Base-by-base conservation (phyloP, 495 filamentous ascomycete genomes). In the Aspergillus biplanus region DNA sequence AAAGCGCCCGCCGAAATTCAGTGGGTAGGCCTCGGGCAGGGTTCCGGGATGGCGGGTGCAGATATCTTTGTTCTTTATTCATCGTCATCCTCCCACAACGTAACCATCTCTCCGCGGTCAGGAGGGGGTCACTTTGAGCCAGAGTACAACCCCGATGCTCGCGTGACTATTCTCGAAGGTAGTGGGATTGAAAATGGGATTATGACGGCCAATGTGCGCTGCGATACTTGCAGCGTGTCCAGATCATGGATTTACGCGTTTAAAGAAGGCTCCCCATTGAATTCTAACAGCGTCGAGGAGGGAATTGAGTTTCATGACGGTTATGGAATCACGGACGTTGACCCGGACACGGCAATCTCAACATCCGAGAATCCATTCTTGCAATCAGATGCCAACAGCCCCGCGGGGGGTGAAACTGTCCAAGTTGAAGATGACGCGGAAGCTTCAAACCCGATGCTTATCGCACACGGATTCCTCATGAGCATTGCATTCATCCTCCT, bases 21-120 rank as follows among this genome's bases (percentile, higher is more conserved):
- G 69, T 92, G 90, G 89, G 83, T 89, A 21, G 87, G 80, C 1
- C 72, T 90, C 7, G 90, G 88, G 7, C 86, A 88, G 47, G 90
- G 90, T 13, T 65, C 59, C 0, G 64, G 66, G 33, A 92, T 92
- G 90, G 66, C 71, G 1, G 86, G 82, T 15, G 75, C 90, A 15
- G 86, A 85, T 64, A 89, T 93, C 35, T 91, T 91, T 64, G 70
- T 92, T 34, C 82, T 90, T 64, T 92, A 91, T 16, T 84, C 85
- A 5, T 64, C 65, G 8, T 65, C 68, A 6, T 67, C 66, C 12
- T 85, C 89, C 64, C 15, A 12, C 31, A 74, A 71, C n/a, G 79
- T 91, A 66, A 92, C 90, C 0, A 61, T 90, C 52, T 91, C 89
- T 18, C 82, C 87, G 3, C 83, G 90, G n/a, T 70, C 72, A 27